Conservation (phyloP, 352 stramenopile genomes). For the Phytophthora sp. region DNA sequence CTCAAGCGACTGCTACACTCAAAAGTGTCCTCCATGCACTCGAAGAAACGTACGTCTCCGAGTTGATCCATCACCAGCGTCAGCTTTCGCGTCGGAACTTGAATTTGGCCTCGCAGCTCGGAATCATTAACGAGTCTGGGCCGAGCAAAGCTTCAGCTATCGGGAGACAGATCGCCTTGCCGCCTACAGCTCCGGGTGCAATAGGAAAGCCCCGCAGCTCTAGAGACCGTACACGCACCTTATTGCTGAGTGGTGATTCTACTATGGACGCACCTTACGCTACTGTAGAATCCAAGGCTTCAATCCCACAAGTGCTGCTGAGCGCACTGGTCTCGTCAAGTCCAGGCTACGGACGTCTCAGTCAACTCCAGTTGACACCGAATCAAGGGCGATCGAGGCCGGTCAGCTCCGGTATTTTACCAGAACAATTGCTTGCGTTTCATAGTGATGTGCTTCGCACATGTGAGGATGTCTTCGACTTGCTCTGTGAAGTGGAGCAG, state of each 20-base stretch:
- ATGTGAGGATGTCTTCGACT: conserved; percentile 68
- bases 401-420: conserved; percentile 35
- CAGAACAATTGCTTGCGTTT: conserved; percentile 33
- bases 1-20: conserved; percentile 32
- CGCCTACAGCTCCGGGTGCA: conserved; percentile 20
- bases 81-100: conserved; percentile 37
- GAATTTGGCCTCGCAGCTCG: conserved; percentile 27
- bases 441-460: conserved; percentile 38
- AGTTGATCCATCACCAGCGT: conserved; percentile 61
- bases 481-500: conserved; percentile 56
- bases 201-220: conserved; percentile 22
- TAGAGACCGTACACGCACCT: conserved; percentile 19
- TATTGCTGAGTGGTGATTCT: conserved; percentile 26
- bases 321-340: conserved; percentile 37
- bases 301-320: conserved; percentile 59
- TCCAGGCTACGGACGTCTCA: conserved; percentile 27
- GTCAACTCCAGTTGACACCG: conserved; percentile 20
- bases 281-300: conserved; percentile 22
- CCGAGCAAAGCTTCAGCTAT: neutral
- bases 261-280: conserved; percentile 1
- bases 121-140: conserved; percentile 21
- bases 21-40: conserved; percentile 55
- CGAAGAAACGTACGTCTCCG: conserved; percentile 65
- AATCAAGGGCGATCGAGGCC: conserved; percentile 15
- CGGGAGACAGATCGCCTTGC: conserved; percentile 7